These are phyloP conservation scores for Leucosporidium scottii DNA, from an alignment of 768 basidiomycete species.

Conservation along the genomic window DNA sequence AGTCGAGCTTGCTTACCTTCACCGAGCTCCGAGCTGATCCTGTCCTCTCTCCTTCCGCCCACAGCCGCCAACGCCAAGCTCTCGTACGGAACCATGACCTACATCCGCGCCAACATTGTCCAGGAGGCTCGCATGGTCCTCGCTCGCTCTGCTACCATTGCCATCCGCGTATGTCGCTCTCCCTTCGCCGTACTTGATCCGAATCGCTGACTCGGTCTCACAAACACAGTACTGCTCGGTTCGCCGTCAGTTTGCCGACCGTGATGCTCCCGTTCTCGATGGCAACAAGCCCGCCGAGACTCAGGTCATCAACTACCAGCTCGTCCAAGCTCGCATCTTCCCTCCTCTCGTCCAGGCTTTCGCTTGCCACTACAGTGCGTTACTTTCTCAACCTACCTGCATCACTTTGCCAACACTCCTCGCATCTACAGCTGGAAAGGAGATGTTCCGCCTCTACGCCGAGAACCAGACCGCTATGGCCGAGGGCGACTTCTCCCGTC, in stretches of 20 bases:
- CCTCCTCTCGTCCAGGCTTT: constrained; percentile 30
- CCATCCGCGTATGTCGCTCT: constrained; percentile 26
- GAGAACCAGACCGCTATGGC: constrained; percentile 26
- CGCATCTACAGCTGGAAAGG: constrained; percentile 16
- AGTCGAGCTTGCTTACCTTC: constrained; percentile 8
- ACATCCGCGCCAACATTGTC: constrained; percentile 36
- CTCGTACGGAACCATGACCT: constrained; percentile 20
- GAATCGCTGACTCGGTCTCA: background rate
- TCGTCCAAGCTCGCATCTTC: constrained; percentile 37
- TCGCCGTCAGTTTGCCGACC: constrained; percentile 39
- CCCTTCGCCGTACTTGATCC: background rate
- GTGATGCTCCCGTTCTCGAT: constrained; percentile 35
- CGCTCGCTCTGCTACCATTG: constrained; percentile 38
- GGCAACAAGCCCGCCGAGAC: constrained; percentile 33
- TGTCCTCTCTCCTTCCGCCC: background rate
- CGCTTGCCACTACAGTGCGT: constrained; percentile 26
- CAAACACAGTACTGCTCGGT: constrained; percentile 33
- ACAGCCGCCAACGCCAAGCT: background rate
- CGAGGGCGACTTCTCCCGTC: constrained; percentile 35
- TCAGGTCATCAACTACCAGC: constrained; percentile 38
- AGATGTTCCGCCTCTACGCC: constrained; percentile 33
- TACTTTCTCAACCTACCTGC: background rate
- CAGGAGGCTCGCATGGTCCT: constrained; percentile 34
- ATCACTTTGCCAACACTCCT: background rate
- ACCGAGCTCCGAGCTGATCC: background rate